Evolutionary conservation across 2,329 filamentous ascomycete species (phyloP).

Genomic region (Harringtonia aguacate): DNA sequence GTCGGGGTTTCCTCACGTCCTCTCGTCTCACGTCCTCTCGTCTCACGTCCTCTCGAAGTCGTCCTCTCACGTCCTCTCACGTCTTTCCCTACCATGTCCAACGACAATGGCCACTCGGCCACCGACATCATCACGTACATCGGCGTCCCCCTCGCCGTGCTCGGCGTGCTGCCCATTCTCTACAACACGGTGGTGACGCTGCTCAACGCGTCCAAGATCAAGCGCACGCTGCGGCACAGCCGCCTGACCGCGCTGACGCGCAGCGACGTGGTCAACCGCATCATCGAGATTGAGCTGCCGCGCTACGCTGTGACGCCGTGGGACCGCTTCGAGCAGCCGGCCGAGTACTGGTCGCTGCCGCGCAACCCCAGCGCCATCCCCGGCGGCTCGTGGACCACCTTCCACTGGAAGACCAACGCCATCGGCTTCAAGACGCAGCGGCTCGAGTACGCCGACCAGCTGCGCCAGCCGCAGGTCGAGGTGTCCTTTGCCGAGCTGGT

Average conservation of each 20-base stretch:
- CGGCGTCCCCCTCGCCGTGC: slow-evolving; percentile 23
- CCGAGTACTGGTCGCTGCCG: slow-evolving; percentile 48
- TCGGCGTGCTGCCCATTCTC: slow-evolving; percentile 48
- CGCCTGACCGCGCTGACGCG: slow-evolving; percentile 49
- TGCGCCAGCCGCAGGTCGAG: slow-evolving; percentile 42
- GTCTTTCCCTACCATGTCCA: no score
- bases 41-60: no score
- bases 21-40: no score
- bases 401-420: slow-evolving; percentile 54
- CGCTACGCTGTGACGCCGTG: slow-evolving; percentile 52
- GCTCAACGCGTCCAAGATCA: slow-evolving; percentile 48
- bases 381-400: slow-evolving; percentile 53
- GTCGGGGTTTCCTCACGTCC: no score
- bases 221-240: slow-evolving; percentile 44
- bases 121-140: slow-evolving; percentile 24
- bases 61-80: no score
- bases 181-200: slow-evolving; percentile 54
- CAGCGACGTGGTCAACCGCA: slow-evolving; percentile 52
- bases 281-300: slow-evolving; percentile 56
- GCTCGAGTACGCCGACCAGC: slow-evolving; percentile 49
- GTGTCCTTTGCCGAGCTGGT: slow-evolving; percentile 48
- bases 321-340: slow-evolving; percentile 40
- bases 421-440: slow-evolving; percentile 53
- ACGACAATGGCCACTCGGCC: slow-evolving; percentile 12
- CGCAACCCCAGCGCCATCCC: slow-evolving; percentile 40